A percentile compares a stretch with the other conserved stretches of the same genome.
phyloP scores from a whole-genome alignment of 345 rosid genomes.

The Odontarrhena argentea region DNA sequence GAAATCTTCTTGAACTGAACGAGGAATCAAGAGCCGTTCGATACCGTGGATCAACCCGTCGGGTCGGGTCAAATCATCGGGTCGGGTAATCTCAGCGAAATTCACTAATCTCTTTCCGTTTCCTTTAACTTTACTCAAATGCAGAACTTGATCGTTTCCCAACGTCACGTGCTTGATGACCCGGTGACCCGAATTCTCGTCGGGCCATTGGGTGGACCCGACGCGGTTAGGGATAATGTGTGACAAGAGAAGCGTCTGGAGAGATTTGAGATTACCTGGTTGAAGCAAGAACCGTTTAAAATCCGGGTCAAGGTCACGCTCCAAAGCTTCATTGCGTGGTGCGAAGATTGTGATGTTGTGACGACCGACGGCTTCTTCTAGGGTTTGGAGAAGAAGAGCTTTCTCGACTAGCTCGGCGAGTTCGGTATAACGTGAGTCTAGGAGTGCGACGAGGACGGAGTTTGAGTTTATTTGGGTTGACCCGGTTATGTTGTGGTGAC shows the following conservation, averaged over 20 bases:
- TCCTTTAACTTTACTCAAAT: conserved; percentile 39
- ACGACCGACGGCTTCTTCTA: conserved; percentile 62
- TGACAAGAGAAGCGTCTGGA: conserved; percentile 57
- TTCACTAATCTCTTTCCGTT: conserved; percentile 46
- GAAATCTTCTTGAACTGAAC: conserved; percentile 71
- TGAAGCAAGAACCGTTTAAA: conserved; percentile 79
- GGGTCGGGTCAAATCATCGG: conserved; percentile 57
- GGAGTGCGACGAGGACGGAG: conserved; percentile 75
- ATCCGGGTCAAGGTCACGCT: conserved; percentile 74
- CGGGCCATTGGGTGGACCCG: conserved; percentile 49
- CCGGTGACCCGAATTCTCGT: conserved; percentile 21
- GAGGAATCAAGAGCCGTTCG: conserved; percentile 67
- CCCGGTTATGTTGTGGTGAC: conserved; percentile 37
- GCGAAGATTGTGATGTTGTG: conserved; percentile 80
- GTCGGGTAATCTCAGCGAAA: conserved; percentile 50
- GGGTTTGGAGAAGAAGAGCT: conserved; percentile 67
- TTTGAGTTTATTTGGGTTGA: conserved; percentile 68
- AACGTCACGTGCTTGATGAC: conserved; percentile 42
- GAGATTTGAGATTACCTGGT: conserved; percentile 73
- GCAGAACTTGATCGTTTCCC: conserved; percentile 40
- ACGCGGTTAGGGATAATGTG: conserved; percentile 67
- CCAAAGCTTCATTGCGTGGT: conserved; percentile 73
- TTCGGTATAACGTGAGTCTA: conserved; percentile 82
- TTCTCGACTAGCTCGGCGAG: conserved; percentile 77
- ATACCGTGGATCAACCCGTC: conserved; percentile 84